Conservation (phyloP, 192 early-diverging fungal genomes). For the Haplosporangium gracile region DNA sequence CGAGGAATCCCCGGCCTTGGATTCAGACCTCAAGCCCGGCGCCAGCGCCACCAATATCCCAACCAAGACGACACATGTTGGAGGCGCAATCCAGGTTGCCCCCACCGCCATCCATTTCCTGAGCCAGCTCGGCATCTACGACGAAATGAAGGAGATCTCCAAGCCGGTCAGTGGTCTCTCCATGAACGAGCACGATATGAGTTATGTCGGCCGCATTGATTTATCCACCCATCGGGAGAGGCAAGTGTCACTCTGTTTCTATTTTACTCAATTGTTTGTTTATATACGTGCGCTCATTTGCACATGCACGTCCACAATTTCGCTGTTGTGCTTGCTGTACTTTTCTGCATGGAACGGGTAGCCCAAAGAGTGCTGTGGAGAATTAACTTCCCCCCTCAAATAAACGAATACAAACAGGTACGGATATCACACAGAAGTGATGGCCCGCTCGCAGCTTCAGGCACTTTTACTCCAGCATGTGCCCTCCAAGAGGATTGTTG, state of each 20-base stretch:
- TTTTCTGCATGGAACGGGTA: background rate
- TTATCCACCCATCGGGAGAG: constrained; percentile 37
- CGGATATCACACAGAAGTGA: constrained; percentile 47
- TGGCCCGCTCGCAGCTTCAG: constrained; percentile 45
- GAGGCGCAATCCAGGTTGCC: constrained; percentile 41
- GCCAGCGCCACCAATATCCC: background rate
- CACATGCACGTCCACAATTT: background rate
- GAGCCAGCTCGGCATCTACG: constrained; percentile 50
- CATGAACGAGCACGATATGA: constrained; percentile 56
- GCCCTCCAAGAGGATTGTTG: constrained; percentile 32
- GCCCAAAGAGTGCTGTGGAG: background rate
- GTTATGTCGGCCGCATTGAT: constrained; percentile 47
- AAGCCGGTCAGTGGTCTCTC: constrained; percentile 51
- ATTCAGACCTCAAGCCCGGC: background rate
- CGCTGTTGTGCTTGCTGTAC: background rate
- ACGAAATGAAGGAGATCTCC: constrained; percentile 48
- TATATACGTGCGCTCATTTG: background rate
- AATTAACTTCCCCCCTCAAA: background rate
- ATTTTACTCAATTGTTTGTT: background rate
- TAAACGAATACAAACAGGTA: constrained; percentile 17
- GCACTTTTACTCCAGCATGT: constrained; percentile 43
- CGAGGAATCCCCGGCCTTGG: constrained; percentile 9
- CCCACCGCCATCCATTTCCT: constrained; percentile 51
- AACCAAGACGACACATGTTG: background rate
- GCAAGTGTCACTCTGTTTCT: background rate